A percentile compares a stretch with the other conserved stretches of the same genome.
Evolutionary conservation across 805 yeast species (phyloP).

Genomic region (Ogataea naganishii): DNA sequence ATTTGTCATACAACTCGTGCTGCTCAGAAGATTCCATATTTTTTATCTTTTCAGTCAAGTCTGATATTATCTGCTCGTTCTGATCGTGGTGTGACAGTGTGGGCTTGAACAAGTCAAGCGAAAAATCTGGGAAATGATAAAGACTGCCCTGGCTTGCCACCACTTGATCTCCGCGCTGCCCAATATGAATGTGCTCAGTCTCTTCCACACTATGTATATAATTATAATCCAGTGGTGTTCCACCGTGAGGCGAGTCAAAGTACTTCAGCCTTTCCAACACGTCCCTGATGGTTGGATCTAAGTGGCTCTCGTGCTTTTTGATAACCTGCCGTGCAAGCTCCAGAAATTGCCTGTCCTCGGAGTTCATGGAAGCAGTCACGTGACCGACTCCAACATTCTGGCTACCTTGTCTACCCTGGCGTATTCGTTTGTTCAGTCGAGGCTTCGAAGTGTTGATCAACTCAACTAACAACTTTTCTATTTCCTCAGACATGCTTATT

Average conservation of each 20-base stretch:
- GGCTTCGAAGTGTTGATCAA: slow-evolving; percentile 1
- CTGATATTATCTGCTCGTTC: background rate
- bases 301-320: slow-evolving; percentile 29
- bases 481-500: no score
- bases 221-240: slow-evolving; percentile 22
- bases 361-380: no score
- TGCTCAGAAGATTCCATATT: background rate
- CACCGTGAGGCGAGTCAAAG: slow-evolving; percentile 51
- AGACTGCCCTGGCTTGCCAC: background rate
- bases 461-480: slow-evolving; percentile 1
- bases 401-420: no score
- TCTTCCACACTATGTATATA: background rate
- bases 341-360: slow-evolving; percentile 50
- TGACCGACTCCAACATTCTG: no score
- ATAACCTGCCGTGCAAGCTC: slow-evolving; percentile 56
- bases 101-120: slow-evolving; percentile 1
- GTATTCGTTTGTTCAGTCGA: no score
- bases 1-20: slow-evolving; percentile 1
- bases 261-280: slow-evolving; percentile 52
- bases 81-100: background rate
- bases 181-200: background rate
- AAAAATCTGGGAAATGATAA: slow-evolving; percentile 2
- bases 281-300: slow-evolving; percentile 58
- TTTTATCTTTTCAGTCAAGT: background rate
- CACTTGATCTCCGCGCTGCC: background rate